phyloP scores from a whole-genome alignment of 495 filamentous ascomycete species.

The Margaritispora aquatica region DNA sequence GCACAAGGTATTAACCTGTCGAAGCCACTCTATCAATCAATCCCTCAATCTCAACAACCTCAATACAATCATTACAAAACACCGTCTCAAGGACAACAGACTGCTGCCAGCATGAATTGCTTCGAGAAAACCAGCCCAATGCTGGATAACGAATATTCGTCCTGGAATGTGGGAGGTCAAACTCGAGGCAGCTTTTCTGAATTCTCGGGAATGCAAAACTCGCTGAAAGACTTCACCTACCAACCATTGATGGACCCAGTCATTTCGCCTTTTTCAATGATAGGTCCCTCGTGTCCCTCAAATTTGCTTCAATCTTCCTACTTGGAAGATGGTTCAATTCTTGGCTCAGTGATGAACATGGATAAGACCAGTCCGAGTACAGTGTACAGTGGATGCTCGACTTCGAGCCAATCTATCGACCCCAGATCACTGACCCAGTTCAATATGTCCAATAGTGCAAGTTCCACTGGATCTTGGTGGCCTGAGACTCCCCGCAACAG shows the following conservation, averaged over 20 bases:
- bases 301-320: not conserved
- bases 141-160: slow-evolving; percentile 15
- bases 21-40: slow-evolving; percentile 9
- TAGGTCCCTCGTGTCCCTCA: not conserved
- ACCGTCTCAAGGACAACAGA: slow-evolving; percentile 4
- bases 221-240: slow-evolving; percentile 6
- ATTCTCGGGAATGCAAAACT: slow-evolving; percentile 12
- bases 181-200: slow-evolving; percentile 13
- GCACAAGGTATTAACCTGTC: not conserved
- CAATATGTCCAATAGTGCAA: not conserved
- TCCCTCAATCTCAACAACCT: slow-evolving; percentile 1
- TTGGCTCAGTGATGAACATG: not conserved
- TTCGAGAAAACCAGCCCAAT: slow-evolving; percentile 9
- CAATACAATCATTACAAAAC: slow-evolving; percentile 4
- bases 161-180: slow-evolving; percentile 11
- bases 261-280: not conserved
- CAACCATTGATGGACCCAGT: not conserved
- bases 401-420: slow-evolving; percentile 8
- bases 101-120: slow-evolving; percentile 6
- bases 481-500: not conserved
- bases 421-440: not conserved
- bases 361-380: slow-evolving; percentile 10
- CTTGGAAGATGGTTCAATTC: not conserved
- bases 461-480: slow-evolving; percentile 7
- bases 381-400: slow-evolving; percentile 8